Conservation (phyloP, 352 stramenopile genomes). For the Phytophthora multivora region DNA sequence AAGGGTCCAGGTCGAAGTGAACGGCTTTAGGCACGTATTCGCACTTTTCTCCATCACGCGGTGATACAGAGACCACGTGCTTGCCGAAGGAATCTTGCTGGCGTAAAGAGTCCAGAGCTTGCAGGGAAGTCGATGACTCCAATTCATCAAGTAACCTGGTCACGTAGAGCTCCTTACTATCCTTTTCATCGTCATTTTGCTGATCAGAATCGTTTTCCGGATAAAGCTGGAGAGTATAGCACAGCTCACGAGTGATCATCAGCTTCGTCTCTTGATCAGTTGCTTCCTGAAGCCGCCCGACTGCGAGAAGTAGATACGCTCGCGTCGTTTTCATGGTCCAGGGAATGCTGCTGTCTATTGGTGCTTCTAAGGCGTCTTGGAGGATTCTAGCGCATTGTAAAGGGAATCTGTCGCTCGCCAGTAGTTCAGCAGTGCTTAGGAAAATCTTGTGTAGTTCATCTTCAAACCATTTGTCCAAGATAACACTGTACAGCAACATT, state of each 20-base stretch:
- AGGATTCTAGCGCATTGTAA: slow-evolving; percentile 16
- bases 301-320: slow-evolving; percentile 12
- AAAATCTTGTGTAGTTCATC: slow-evolving; percentile 14
- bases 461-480: slow-evolving; percentile 34
- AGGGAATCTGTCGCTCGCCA: slow-evolving; percentile 1
- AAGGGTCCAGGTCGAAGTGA: slow-evolving; percentile 28
- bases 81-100: slow-evolving; percentile 23
- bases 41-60: slow-evolving; percentile 23
- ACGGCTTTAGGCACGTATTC: slow-evolving; percentile 13
- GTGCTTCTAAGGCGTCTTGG: slow-evolving; percentile 5
- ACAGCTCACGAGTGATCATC: slow-evolving; percentile 24
- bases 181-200: slow-evolving; percentile 1
- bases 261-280: slow-evolving; percentile 20
- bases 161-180: neutral
- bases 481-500: slow-evolving; percentile 13
- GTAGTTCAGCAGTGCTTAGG: slow-evolving; percentile 4
- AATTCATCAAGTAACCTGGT: slow-evolving; percentile 18
- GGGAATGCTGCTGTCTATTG: slow-evolving; percentile 2
- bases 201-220: slow-evolving; percentile 1
- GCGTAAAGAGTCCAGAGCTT: slow-evolving; percentile 13
- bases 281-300: slow-evolving; percentile 20
- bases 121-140: slow-evolving; percentile 16
- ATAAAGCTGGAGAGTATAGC: slow-evolving; percentile 13
- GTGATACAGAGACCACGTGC: slow-evolving; percentile 18
- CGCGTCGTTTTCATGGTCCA: slow-evolving; percentile 19